Evolutionary conservation across 441 rosid species (phyloP).

Genomic region (Croton laevigatus): DNA sequence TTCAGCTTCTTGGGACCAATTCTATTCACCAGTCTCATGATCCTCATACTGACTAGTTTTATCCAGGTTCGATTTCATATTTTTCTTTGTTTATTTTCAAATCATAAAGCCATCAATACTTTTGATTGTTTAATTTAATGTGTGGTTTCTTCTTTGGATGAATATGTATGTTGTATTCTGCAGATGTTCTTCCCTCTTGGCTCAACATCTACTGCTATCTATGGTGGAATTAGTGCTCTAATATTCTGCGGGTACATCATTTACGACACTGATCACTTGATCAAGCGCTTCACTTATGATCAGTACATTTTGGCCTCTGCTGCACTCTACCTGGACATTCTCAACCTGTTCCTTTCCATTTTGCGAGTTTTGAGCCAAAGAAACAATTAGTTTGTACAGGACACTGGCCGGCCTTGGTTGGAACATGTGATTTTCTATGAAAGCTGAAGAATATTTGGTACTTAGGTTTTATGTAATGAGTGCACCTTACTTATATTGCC

Average conservation of each 20-base stretch:
- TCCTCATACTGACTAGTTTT: slow-evolving; percentile 70
- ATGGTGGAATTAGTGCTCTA: slow-evolving; percentile 73
- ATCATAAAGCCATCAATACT: not conserved
- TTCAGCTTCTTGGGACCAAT: slow-evolving; percentile 88
- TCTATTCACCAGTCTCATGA: slow-evolving; percentile 72
- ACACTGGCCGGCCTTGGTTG: not conserved
- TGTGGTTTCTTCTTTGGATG: not conserved
- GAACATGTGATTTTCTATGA: too few species aligned
- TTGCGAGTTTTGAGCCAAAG: slow-evolving; percentile 64
- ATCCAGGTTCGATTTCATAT: slow-evolving; percentile 54
- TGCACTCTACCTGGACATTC: slow-evolving; percentile 80
- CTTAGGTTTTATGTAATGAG: too few species aligned
- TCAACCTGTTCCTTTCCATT: slow-evolving; percentile 81
- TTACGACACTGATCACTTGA: slow-evolving; percentile 78
- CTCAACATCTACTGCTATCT: slow-evolving; percentile 63
- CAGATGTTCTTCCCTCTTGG: slow-evolving; percentile 91
- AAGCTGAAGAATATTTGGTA: too few species aligned
- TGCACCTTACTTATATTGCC: too few species aligned
- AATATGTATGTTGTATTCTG: slow-evolving; percentile 1
- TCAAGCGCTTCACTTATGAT: slow-evolving; percentile 86
- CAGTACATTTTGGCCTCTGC: slow-evolving; percentile 82
- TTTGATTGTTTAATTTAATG: not conserved
- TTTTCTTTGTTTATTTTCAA: not conserved
- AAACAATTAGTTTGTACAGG: slow-evolving; percentile 41
- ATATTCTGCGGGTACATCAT: slow-evolving; percentile 84